A percentile compares a stretch with the other conserved stretches of the same genome.
phyloP scores from a whole-genome alignment of 345 rosid species.

The Psidium friedrichsthalianum region DNA sequence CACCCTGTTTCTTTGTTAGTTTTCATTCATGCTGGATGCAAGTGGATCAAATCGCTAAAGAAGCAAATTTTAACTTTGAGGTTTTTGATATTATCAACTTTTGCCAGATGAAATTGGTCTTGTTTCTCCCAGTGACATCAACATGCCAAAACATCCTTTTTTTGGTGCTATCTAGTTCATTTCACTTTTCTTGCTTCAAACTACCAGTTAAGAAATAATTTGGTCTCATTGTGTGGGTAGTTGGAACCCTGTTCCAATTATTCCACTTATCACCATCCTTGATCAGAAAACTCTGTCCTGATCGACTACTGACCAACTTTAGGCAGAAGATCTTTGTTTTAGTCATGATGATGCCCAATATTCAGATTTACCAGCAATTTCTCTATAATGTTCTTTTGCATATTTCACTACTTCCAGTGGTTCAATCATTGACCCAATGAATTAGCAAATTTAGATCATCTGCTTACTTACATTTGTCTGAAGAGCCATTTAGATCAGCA shows the following conservation, averaged over 20 bases:
- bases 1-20: not conserved
- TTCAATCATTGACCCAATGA: not conserved
- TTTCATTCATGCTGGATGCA: not conserved
- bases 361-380: not conserved
- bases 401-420: not conserved
- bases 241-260: not conserved
- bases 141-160: not conserved
- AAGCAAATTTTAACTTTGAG: not conserved
- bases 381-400: not conserved
- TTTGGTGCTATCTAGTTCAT: not conserved
- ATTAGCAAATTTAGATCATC: not conserved
- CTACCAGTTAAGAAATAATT: not conserved
- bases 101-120: not conserved
- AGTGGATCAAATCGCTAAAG: not conserved
- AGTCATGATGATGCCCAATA: not conserved
- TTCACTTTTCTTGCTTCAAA: not conserved
- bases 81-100: not conserved
- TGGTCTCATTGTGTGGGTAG: not conserved
- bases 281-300: not conserved
- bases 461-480: not conserved
- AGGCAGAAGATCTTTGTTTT: not conserved
- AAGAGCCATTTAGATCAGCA: not conserved
- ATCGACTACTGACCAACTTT: not conserved
- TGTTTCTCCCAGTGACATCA: not conserved
- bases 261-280: not conserved